Conservation (phyloP, 164 flowering plant genomes). For the Tetracentron sinense region DNA sequence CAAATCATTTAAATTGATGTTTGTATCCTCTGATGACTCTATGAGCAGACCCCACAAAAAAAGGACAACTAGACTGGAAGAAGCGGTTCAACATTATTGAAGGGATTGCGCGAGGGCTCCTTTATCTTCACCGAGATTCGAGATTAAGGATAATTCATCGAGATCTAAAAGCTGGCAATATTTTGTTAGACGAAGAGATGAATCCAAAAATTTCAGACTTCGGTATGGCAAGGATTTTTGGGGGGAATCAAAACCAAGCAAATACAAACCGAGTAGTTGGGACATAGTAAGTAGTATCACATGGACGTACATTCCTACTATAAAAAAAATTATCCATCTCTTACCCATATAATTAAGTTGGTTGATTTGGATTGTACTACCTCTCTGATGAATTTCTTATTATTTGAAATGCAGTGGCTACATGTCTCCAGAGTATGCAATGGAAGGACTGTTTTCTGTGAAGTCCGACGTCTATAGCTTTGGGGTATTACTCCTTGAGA, state of each 20-base stretch:
- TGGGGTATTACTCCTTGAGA: not conserved
- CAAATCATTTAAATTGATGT: not conserved
- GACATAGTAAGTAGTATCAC: constrained; percentile 25
- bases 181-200: no score
- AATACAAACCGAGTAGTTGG: constrained; percentile 34
- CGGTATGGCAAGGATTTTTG: constrained; percentile 53
- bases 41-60: constrained; percentile 35
- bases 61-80: constrained; percentile 49
- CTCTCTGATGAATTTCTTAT: not conserved
- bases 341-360: not conserved
- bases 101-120: constrained; percentile 79
- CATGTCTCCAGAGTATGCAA: constrained; percentile 26
- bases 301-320: not conserved
- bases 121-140: no score
- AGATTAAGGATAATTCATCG: no score
- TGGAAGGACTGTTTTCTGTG: constrained; percentile 24
- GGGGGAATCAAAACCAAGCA: constrained; percentile 22
- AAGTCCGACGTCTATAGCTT: constrained; percentile 26
- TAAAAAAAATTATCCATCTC: not conserved
- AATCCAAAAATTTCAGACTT: constrained; percentile 78
- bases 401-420: constrained; percentile 15
- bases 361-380: not conserved
- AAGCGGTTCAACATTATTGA: constrained; percentile 53
- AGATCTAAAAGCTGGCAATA: no score
- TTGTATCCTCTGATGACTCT: constrained; percentile 4